These are phyloP conservation scores for Gossypium turneri DNA, from an alignment of 345 rosid genomes.

Conservation along the genomic window DNA sequence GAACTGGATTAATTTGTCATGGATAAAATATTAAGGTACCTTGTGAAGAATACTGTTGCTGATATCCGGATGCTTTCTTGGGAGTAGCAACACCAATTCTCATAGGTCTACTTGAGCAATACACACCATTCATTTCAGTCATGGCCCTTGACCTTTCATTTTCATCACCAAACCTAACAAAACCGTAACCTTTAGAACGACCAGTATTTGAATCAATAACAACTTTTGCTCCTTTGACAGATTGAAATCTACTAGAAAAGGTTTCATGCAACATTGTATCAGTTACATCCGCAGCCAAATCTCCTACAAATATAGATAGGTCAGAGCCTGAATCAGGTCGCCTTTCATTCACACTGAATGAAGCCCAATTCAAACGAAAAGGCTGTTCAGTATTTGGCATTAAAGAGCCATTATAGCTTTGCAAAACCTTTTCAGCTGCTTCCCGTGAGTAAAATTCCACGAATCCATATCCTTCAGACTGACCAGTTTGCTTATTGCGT, in stretches of 20 bases:
- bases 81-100: slow-evolving; percentile 90
- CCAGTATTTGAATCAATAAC: slow-evolving; percentile 86
- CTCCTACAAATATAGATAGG: slow-evolving; percentile 90
- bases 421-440: slow-evolving; percentile 81
- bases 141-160: slow-evolving; percentile 85
- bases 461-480: slow-evolving; percentile 90
- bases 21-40: slow-evolving; percentile 35
- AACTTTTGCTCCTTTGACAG: slow-evolving; percentile 94
- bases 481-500: slow-evolving; percentile 87
- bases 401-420: slow-evolving; percentile 56
- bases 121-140: slow-evolving; percentile 87
- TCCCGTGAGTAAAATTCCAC: slow-evolving; percentile 79
- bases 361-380: slow-evolving; percentile 96
- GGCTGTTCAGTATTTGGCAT: slow-evolving; percentile 92
- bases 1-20: slow-evolving; percentile 7
- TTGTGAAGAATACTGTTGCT: slow-evolving; percentile 88
- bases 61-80: slow-evolving; percentile 70
- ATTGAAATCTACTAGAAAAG: slow-evolving; percentile 64
- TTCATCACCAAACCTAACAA: slow-evolving; percentile 94
- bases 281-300: slow-evolving; percentile 90
- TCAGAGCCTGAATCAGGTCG: slow-evolving; percentile 71
- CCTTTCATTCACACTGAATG: slow-evolving; percentile 75
- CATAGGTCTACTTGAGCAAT: slow-evolving; percentile 89
- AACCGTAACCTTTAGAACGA: slow-evolving; percentile 89
- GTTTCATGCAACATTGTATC: slow-evolving; percentile 74